Percentiles rank a stretch among this genome's conserved stretches.
Evolutionary conservation across 2,329 filamentous ascomycete species (phyloP).

Genomic region (Exophiala xenobiotica): DNA sequence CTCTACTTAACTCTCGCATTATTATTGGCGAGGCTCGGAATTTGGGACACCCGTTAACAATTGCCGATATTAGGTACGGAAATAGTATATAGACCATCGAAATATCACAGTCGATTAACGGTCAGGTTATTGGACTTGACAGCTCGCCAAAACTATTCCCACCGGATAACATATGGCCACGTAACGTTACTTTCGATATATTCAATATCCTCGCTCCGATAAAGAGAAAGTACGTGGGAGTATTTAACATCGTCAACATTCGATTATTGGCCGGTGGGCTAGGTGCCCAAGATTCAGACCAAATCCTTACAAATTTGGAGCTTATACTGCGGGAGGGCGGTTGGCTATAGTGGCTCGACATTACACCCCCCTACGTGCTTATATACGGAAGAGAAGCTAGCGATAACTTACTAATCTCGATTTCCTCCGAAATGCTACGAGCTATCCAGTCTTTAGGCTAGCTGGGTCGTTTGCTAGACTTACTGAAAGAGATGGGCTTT

Average conservation of each 20-base stretch:
- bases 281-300: not conserved
- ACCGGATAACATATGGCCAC: not conserved
- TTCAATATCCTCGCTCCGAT: not conserved
- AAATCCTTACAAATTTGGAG: not conserved
- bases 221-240: not conserved
- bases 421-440: not conserved
- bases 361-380: not conserved
- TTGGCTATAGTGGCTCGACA: not conserved
- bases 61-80: not conserved
- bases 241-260: not conserved
- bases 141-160: not conserved
- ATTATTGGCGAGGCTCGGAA: not conserved
- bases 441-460: not conserved
- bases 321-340: not conserved
- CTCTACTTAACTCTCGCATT: not conserved
- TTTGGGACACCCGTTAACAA: not conserved
- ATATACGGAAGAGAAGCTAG: not conserved
- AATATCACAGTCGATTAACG: not conserved
- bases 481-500: slow-evolving; percentile 1
- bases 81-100: slow-evolving; percentile 1
- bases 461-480: not conserved
- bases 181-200: not conserved
- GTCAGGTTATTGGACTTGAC: not conserved
- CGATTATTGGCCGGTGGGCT: not conserved
- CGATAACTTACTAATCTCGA: not conserved